Evolutionary conservation across 805 yeast species (phyloP).

Genomic region (Teunomyces tritomae): DNA sequence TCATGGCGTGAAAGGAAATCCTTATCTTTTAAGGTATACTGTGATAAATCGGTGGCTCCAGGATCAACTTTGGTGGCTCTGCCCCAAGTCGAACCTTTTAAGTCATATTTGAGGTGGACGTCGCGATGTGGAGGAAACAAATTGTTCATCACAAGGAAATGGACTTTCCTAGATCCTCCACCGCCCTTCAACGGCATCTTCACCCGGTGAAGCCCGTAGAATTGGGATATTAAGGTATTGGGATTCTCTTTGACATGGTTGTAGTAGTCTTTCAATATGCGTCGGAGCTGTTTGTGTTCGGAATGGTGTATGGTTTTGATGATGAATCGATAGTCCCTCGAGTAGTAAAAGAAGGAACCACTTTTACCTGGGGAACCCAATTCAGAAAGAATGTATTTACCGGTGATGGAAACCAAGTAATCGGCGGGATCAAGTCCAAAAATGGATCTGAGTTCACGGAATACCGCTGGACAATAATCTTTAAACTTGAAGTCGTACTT

Average conservation of each 20-base stretch:
- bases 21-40: constrained; percentile 72
- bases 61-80: constrained; percentile 49
- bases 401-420: constrained; percentile 86
- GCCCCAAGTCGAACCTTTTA: constrained; percentile 92
- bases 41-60: constrained; percentile 23
- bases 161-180: constrained; percentile 65
- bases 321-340: constrained; percentile 89
- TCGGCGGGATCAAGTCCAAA: constrained; percentile 96
- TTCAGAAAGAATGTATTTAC: constrained; percentile 88
- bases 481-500: constrained; percentile 95
- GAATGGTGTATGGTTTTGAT: constrained; percentile 94
- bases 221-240: constrained; percentile 87
- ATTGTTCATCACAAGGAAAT: constrained; percentile 95
- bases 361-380: constrained; percentile 95
- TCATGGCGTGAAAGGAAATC: constrained; percentile 77
- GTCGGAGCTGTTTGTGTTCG: constrained; percentile 82
- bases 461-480: constrained; percentile 93
- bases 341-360: constrained; percentile 93
- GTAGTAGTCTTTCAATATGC: constrained; percentile 72
- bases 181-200: constrained; percentile 70
- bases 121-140: constrained; percentile 91
- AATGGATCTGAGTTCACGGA: constrained; percentile 72
- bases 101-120: constrained; percentile 80
- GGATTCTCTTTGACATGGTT: constrained; percentile 80
- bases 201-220: constrained; percentile 91